These are phyloP conservation scores for Crithidia sp. DNA, from an alignment of 208 protist genomes.

Conservation along the genomic window DNA sequence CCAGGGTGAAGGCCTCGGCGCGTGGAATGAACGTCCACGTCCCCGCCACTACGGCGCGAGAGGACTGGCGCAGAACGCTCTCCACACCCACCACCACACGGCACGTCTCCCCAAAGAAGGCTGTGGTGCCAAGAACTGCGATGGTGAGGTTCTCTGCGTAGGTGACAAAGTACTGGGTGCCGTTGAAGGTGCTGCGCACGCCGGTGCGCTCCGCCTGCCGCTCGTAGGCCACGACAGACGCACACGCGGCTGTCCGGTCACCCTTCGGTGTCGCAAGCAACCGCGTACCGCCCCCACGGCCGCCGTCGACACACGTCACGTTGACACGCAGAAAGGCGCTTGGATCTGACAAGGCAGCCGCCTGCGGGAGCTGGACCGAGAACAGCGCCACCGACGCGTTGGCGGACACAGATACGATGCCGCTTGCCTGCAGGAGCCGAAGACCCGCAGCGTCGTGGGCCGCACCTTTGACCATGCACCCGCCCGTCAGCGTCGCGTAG, in stretches of 20 bases:
- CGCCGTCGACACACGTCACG: slow-evolving; percentile 21
- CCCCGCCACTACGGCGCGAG: slow-evolving; percentile 23
- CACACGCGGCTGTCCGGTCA: slow-evolving; percentile 17
- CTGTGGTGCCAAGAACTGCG: slow-evolving; percentile 20
- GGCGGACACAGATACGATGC: slow-evolving; percentile 13
- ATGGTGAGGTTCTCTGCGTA: slow-evolving; percentile 34
- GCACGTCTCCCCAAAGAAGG: slow-evolving; percentile 38
- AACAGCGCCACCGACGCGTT: slow-evolving; percentile 23
- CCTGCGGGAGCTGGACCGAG: slow-evolving; percentile 29
- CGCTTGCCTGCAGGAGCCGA: slow-evolving; percentile 3
- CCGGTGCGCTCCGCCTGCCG: slow-evolving; percentile 34
- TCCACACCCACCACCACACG: slow-evolving; percentile 19
- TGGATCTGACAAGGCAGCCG: slow-evolving; percentile 21
- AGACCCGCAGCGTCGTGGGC: slow-evolving; percentile 17
- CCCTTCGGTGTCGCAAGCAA: slow-evolving; percentile 21
- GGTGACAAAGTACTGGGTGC: slow-evolving; percentile 29
- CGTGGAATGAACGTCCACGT: slow-evolving; percentile 22
- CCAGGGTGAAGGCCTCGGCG: slow-evolving; percentile 20
- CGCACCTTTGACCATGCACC: slow-evolving; percentile 22
- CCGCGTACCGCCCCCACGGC: slow-evolving; percentile 24
- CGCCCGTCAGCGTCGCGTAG: slow-evolving; percentile 29
- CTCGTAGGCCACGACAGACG: slow-evolving; percentile 33
- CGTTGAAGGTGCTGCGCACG: slow-evolving; percentile 8
- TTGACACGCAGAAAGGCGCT: slow-evolving; percentile 32
- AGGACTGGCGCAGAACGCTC: slow-evolving; percentile 27